A percentile compares a stretch with the other conserved stretches of the same genome.
Evolutionary conservation across 2,329 filamentous ascomycete species (phyloP).

Genomic region (Gnomoniopsis smithogilvyi): DNA sequence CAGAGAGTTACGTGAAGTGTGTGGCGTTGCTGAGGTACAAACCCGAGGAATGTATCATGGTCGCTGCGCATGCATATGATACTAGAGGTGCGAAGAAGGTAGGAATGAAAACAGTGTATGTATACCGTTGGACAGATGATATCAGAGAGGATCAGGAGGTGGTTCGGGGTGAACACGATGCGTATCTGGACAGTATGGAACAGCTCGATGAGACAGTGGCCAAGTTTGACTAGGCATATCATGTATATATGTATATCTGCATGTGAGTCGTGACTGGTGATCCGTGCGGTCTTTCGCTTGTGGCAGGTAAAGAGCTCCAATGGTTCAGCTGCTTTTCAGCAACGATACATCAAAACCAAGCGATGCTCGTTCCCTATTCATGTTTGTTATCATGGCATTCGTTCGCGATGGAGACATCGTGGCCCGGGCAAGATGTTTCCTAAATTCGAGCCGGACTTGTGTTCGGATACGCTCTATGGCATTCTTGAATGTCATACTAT

Average conservation of each 20-base stretch:
- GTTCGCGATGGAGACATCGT: too few relatives aligned
- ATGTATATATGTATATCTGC: background rate
- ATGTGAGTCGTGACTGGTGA: too few relatives aligned
- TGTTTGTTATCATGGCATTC: too few relatives aligned
- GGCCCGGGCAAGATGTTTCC: too few relatives aligned
- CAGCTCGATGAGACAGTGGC: constrained; percentile 14
- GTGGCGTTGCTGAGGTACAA: constrained; percentile 40
- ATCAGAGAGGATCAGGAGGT: constrained; percentile 40
- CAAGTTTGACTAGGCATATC: background rate
- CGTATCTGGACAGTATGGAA: constrained; percentile 25
- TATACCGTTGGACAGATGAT: constrained; percentile 53
- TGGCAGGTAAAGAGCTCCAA: too few relatives aligned
- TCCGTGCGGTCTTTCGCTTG: too few relatives aligned
- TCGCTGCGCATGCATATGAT: constrained; percentile 55
- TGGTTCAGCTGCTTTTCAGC: too few relatives aligned
- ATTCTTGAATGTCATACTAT: too few relatives aligned
- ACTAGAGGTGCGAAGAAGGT: constrained; percentile 42
- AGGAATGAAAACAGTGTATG: constrained; percentile 50
- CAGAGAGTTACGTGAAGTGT: constrained; percentile 42
- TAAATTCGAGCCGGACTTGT: too few relatives aligned
- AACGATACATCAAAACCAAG: too few relatives aligned
- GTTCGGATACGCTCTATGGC: too few relatives aligned
- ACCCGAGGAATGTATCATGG: constrained; percentile 47
- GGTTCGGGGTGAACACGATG: constrained; percentile 38
- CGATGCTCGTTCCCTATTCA: too few relatives aligned